Conservation (phyloP, 805 yeast species). For the Wickerhamomyces sydowiorum region DNA sequence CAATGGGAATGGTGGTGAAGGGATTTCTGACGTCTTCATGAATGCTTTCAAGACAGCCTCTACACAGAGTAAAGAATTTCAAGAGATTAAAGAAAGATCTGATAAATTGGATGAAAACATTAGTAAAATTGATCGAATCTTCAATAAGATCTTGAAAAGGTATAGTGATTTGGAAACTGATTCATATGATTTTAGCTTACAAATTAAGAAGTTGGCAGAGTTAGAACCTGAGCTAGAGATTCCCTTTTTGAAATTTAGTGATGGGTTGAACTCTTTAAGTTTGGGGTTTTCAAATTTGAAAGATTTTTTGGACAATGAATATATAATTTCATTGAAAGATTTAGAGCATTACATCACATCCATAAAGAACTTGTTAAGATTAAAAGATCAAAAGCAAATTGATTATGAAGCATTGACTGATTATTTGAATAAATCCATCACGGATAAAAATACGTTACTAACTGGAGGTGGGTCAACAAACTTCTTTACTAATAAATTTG, state of each 20-base stretch:
- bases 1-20: slow-evolving; percentile 38
- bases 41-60: slow-evolving; percentile 83
- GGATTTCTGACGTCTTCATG: slow-evolving; percentile 86
- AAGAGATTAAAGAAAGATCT: slow-evolving; percentile 75
- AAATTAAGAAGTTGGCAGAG: slow-evolving; percentile 60
- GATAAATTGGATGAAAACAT: slow-evolving; percentile 84
- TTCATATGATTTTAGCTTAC: slow-evolving; percentile 63
- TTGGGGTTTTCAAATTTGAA: slow-evolving; percentile 37
- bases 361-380: slow-evolving; percentile 62
- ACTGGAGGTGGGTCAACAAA: slow-evolving; percentile 49
- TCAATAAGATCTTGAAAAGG: slow-evolving; percentile 63
- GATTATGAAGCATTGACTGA: slow-evolving; percentile 85
- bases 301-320: slow-evolving; percentile 66
- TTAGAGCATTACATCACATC: slow-evolving; percentile 74
- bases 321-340: slow-evolving; percentile 77
- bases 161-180: slow-evolving; percentile 72
- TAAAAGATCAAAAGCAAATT: slow-evolving; percentile 85
- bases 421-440: slow-evolving; percentile 64
- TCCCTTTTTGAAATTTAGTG: slow-evolving; percentile 38
- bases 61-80: slow-evolving; percentile 66
- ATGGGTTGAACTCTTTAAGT: slow-evolving; percentile 39
- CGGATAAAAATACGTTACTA: slow-evolving; percentile 53
- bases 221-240: slow-evolving; percentile 39
- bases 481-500: slow-evolving; percentile 50
- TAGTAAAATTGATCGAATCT: slow-evolving; percentile 70